Base-by-base conservation (phyloP, 495 filamentous ascomycete genomes). In the Amphirosellinia nigrospora region DNA sequence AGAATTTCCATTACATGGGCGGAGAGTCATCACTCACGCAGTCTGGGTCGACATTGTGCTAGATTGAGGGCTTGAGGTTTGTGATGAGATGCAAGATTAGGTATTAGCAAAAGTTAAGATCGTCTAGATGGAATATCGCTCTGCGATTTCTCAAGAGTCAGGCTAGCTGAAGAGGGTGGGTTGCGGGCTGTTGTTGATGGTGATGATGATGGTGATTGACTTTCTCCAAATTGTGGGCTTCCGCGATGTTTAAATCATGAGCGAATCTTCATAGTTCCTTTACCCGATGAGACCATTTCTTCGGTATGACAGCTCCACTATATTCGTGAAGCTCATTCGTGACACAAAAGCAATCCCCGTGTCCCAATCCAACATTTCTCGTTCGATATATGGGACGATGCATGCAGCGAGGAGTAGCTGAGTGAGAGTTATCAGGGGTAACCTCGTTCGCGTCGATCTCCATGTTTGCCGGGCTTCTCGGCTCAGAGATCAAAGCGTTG, bases 311-410 rank as follows among this genome's bases (percentile, higher is more conserved):
- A 8, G 23, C 30, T 30, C 63, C 63, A 28, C 63, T 6, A 4
- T 39, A 19, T 7, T 53, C 45, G 46, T 65, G 69, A 68, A 66
- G 43, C 58, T 48, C 71, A 30, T 53, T 66, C 70, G 71, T 71
- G 71, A 77, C 75, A 70, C 58, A 19, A 72, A 73, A 70, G 68
- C 60, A 45, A 67, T 66, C 67, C 59, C 66, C 32, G 63, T 65
- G 55, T 62, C 15, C 36, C 52, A 63, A 71, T 75, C 71, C 72
- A 69, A 75, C 71, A 53, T 11, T 11, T 36, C 73, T 77, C 75
- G 75, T 77, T 68, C 73, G 73, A 77, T 72, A 52, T 39, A 75
- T 77, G 73, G 75, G 67, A 75, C 73, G 75, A 77, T 77, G 59
- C 68, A 68, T 36, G 68, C 71, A 45, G 60, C 71, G 71, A 75